Evolutionary conservation across 805 yeast genomes (phyloP), one percentile per base, ranked within the genome.

Genomic region (Yamadazyma tumulicola): DNA sequence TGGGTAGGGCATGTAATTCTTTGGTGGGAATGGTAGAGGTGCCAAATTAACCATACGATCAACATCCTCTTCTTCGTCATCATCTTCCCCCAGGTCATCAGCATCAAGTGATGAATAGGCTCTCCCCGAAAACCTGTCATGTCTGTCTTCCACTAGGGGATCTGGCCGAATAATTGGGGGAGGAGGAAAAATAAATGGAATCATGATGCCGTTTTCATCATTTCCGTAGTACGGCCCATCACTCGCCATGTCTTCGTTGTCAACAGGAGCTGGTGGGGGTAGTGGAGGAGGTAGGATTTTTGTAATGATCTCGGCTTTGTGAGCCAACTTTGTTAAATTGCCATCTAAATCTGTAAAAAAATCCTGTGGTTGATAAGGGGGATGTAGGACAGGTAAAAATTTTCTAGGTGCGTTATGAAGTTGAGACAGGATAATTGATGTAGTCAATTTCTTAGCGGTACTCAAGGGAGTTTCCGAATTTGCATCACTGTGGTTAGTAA

Each of bases 21-120:
- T 55, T 2, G 72, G 73, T 5, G 73, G 72, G 31, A 67, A 67
- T 11, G 73, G 72, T 20, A 67, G 52, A 7, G 73, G 73, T 4
- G 70, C 67, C 17, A 62, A 51, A 35, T 42, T 43, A 17, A 45
- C 43, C 31, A 26, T 36, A 7, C 34, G 9, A 10, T 14, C 33
- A 10, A 29, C 18, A 16, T 25, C 22, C 15, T 29, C 24, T n/a
- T 35, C 42, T 1, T 1, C 29, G 8, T 32, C 28, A 2, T 14
- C 18, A 7, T 17, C 26, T 13, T 24, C 21, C 9, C 10, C 21
- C 19, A 23, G 17, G 20, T 31, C 15, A 14, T n/a, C 35, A 13
- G 22, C 28, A 11, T 20, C 19, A 7, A 24, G n/a, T n/a, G n/a
- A n/a, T n/a, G n/a, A n/a, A n/a, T n/a, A n/a, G n/a, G n/a, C n/a